Evolutionary conservation across 2,329 filamentous ascomycete genomes (phyloP).

Genomic region (Pestalotiopsis sp.): DNA sequence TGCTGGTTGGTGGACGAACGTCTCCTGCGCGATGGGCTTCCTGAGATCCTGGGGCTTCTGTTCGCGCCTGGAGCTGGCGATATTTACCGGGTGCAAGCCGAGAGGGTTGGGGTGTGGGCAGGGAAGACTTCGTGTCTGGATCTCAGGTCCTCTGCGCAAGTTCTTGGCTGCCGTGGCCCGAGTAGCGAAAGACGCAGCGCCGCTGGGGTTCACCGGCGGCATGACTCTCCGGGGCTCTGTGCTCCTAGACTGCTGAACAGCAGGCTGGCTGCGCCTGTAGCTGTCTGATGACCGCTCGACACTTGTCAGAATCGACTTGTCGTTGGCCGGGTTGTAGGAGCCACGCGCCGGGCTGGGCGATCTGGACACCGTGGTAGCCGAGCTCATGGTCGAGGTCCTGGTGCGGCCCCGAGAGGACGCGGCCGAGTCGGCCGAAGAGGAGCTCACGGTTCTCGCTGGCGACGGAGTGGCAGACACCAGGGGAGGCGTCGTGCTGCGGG

Average conservation of each 20-base stretch:
- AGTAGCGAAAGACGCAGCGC: neutral
- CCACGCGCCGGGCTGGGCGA: neutral
- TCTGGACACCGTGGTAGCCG: neutral
- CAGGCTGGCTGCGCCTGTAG: neutral
- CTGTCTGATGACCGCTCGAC: neutral
- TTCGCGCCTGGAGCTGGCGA: neutral
- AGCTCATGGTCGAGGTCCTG: neutral
- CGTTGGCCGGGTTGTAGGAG: neutral
- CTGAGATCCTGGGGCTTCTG: neutral
- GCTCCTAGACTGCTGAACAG: neutral
- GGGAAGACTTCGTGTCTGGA: neutral
- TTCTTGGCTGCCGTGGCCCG: neutral
- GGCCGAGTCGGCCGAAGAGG: neutral
- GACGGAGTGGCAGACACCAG: neutral
- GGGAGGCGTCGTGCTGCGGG: slow-evolving; percentile 1
- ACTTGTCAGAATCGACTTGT: neutral
- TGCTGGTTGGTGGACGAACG: neutral
- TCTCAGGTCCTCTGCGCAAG: neutral
- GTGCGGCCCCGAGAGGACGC: neutral
- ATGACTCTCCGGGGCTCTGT: neutral
- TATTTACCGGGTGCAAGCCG: neutral
- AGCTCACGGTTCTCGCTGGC: neutral
- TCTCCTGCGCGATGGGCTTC: neutral
- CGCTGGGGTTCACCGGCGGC: neutral
- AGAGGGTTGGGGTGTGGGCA: neutral